A percentile compares a stretch with the other conserved stretches of the same genome.
These are phyloP conservation scores for Digitaria exilis DNA, from an alignment of 202 grass and related monocot genomes.

Conservation along the genomic window DNA sequence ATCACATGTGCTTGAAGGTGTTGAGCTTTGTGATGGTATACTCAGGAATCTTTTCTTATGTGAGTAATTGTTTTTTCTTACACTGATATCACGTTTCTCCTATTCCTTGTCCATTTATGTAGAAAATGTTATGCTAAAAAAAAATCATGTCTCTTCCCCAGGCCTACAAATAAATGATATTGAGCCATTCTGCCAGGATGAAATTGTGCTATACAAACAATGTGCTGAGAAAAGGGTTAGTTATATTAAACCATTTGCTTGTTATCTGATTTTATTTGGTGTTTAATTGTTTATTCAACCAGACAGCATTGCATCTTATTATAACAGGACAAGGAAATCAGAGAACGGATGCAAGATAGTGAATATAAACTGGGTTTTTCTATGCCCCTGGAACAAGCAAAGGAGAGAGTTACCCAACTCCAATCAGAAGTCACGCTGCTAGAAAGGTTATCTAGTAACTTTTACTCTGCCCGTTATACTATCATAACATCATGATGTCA, in stretches of 20 bases:
- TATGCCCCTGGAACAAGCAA: constrained; percentile 77
- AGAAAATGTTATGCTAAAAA: constrained; percentile 11
- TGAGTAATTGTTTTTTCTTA: constrained; percentile 51
- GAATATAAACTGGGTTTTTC: constrained; percentile 82
- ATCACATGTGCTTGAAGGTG: constrained; percentile 88
- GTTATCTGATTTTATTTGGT: constrained; percentile 22
- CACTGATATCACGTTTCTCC: constrained; percentile 11
- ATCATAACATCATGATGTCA: background rate
- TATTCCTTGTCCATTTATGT: constrained; percentile 5
- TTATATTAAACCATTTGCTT: constrained; percentile 30
- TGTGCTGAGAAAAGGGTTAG: constrained; percentile 83
- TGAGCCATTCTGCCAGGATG: constrained; percentile 96
- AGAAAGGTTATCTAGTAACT: constrained; percentile 57
- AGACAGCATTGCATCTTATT: background rate
- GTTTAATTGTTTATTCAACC: constrained; percentile 38
- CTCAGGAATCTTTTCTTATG: constrained; percentile 93
- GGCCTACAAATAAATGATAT: constrained; percentile 96
- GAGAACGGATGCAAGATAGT: constrained; percentile 70
- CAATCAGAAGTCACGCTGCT: constrained; percentile 80
- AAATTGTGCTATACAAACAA: constrained; percentile 85
- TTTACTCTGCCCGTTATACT: background rate
- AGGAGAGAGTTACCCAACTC: constrained; percentile 76
- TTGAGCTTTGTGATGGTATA: constrained; percentile 91
- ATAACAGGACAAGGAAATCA: constrained; percentile 86
- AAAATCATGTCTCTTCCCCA: constrained; percentile 38